Evolutionary conservation across 2,329 filamentous ascomycete genomes (phyloP).

Genomic region (Thelonectria olida): DNA sequence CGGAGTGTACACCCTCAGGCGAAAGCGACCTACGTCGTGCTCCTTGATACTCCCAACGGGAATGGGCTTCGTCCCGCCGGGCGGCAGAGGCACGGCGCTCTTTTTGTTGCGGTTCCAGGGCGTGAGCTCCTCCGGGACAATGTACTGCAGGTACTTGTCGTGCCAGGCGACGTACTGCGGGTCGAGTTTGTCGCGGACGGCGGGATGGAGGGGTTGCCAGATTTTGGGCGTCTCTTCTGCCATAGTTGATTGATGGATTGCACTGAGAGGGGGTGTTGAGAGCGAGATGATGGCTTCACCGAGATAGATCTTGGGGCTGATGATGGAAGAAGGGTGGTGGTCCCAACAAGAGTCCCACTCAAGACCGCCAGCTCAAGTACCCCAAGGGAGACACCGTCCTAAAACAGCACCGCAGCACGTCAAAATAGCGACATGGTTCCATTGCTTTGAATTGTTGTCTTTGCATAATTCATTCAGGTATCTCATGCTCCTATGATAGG

Average conservation of each 20-base stretch:
- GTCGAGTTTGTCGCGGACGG: constrained; percentile 44
- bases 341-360: no score
- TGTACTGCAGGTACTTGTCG: constrained; percentile 48
- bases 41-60: constrained; percentile 42
- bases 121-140: constrained; percentile 44
- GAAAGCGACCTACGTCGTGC: constrained; percentile 39
- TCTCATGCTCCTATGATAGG: neutral
- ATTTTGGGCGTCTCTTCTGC: constrained; percentile 23
- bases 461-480: neutral
- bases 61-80: constrained; percentile 36
- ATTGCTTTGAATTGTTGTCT: no score
- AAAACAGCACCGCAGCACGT: no score
- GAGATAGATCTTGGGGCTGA: no score
- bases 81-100: constrained; percentile 34
- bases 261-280: neutral
- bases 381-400: no score
- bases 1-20: constrained; percentile 46
- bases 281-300: neutral
- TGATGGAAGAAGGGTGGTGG: no score
- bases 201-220: constrained; percentile 47
- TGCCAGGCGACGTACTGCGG: constrained; percentile 51
- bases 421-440: no score
- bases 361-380: no score
- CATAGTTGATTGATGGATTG: neutral
- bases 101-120: constrained; percentile 44